Evolutionary conservation across 1,139 yeast species (phyloP).

Genomic region (Zygosaccharomyces pseudobailii): DNA sequence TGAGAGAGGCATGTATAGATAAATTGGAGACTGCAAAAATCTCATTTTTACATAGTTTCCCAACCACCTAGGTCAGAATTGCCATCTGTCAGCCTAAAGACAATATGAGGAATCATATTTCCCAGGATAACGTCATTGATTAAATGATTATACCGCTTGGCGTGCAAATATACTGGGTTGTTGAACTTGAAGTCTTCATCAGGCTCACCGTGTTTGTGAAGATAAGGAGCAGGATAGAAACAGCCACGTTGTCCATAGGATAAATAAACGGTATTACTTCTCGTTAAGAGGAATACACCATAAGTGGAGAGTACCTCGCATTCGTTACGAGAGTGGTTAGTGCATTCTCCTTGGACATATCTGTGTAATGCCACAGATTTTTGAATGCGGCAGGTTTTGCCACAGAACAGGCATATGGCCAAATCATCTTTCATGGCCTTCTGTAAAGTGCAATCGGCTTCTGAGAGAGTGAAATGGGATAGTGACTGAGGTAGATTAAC

Average conservation of each 20-base stretch:
- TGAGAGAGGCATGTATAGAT: background rate
- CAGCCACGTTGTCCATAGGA: slow-evolving; percentile 68
- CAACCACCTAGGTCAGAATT: slow-evolving; percentile 89
- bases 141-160: slow-evolving; percentile 61
- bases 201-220: slow-evolving; percentile 82
- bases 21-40: background rate
- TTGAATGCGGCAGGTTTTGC: slow-evolving; percentile 63
- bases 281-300: slow-evolving; percentile 77
- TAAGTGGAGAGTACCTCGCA: slow-evolving; percentile 53
- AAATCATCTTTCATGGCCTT: slow-evolving; percentile 50
- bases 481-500: slow-evolving; percentile 61
- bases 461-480: slow-evolving; percentile 55
- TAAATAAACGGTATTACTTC: slow-evolving; percentile 61
- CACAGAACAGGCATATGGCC: slow-evolving; percentile 84
- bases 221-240: slow-evolving; percentile 76
- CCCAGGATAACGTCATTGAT: slow-evolving; percentile 68
- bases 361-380: slow-evolving; percentile 41
- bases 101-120: slow-evolving; percentile 71
- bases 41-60: slow-evolving; percentile 62
- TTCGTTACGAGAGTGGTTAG: slow-evolving; percentile 55
- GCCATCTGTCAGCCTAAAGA: slow-evolving; percentile 75
- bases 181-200: slow-evolving; percentile 72
- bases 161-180: slow-evolving; percentile 65
- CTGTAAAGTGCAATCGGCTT: slow-evolving; percentile 13
- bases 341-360: slow-evolving; percentile 56